phyloP scores from a whole-genome alignment of 768 basidiomycete species.

The Tephrocybe sp. region DNA sequence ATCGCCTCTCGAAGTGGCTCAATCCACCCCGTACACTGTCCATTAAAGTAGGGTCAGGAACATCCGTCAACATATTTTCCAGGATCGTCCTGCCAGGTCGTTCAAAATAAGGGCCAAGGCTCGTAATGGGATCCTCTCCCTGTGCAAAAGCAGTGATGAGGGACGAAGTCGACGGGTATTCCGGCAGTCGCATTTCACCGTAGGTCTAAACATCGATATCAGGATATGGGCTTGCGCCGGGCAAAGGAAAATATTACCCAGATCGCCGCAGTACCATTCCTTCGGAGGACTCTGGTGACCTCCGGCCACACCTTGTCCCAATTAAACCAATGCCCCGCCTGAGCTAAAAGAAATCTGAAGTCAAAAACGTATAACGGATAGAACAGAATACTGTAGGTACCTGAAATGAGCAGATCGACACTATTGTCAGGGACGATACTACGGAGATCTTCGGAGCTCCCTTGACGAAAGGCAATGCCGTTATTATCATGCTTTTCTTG shows the following conservation, averaged over 20 bases:
- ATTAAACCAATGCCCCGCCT: constrained; percentile 84
- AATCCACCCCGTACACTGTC: constrained; percentile 32
- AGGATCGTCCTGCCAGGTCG: constrained; percentile 79
- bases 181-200: constrained; percentile 70
- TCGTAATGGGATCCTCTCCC: constrained; percentile 50
- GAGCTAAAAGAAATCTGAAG: constrained; percentile 42
- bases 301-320: constrained; percentile 73
- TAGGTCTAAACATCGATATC: constrained; percentile 41
- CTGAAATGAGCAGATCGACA: constrained; percentile 69
- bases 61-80: constrained; percentile 64
- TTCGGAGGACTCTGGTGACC: constrained; percentile 55
- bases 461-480: constrained; percentile 31
- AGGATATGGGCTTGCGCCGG: background rate
- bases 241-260: constrained; percentile 50
- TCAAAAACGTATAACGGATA: background rate
- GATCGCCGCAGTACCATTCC: constrained; percentile 67
- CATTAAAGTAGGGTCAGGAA: constrained; percentile 51
- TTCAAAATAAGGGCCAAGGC: constrained; percentile 76
- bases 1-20: constrained; percentile 48
- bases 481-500: constrained; percentile 20
- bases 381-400: constrained; percentile 24
- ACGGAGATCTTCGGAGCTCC: constrained; percentile 54
- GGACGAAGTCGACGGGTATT: constrained; percentile 56
- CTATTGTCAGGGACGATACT: constrained; percentile 42
- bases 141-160: constrained; percentile 65